Conservation (phyloP, 2,329 filamentous ascomycete species). For the Rhynchosporium graminicola region DNA sequence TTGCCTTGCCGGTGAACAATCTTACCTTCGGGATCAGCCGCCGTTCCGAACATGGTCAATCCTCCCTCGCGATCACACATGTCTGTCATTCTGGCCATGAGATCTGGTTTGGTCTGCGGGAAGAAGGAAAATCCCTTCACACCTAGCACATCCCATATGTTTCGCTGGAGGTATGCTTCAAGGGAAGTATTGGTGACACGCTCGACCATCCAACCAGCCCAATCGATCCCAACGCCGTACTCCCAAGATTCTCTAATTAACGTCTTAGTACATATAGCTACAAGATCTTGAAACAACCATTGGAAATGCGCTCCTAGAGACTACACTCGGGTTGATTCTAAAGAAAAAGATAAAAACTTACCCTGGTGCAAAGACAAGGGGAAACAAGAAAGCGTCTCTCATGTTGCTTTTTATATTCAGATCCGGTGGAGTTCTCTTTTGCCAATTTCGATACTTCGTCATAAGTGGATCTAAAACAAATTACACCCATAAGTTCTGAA, state of each 20-base stretch:
- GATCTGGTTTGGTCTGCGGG: conserved; percentile 21
- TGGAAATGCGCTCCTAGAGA: too few relatives aligned
- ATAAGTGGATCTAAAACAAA: conserved; percentile 21
- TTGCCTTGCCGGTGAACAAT: conserved; percentile 12
- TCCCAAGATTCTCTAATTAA: conserved; percentile 50
- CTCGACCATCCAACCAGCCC: conserved; percentile 54
- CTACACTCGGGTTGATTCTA: too few relatives aligned
- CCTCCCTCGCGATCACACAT: conserved; percentile 31
- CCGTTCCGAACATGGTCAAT: conserved; percentile 20
- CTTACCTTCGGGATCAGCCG: conserved; percentile 23
- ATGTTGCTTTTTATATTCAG: neutral
- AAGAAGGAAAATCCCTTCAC: conserved; percentile 32
- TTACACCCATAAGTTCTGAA: neutral
- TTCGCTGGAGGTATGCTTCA: conserved; percentile 47
- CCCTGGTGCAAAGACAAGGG: conserved; percentile 65
- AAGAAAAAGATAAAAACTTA: too few relatives aligned
- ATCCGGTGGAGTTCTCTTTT: conserved; percentile 5
- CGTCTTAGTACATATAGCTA: too few relatives aligned
- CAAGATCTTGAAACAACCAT: too few relatives aligned
- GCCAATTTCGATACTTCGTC: conserved; percentile 21
- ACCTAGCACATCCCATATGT: conserved; percentile 44
- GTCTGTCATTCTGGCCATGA: conserved; percentile 26
- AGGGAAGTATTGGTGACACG: conserved; percentile 38
- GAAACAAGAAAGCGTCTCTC: conserved; percentile 35
- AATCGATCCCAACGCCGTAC: conserved; percentile 56